Percentiles rank a stretch among this genome's conserved stretches.
Evolutionary conservation across 2,329 filamentous ascomycete genomes (phyloP).

Genomic region (Lecanosticta acicola): DNA sequence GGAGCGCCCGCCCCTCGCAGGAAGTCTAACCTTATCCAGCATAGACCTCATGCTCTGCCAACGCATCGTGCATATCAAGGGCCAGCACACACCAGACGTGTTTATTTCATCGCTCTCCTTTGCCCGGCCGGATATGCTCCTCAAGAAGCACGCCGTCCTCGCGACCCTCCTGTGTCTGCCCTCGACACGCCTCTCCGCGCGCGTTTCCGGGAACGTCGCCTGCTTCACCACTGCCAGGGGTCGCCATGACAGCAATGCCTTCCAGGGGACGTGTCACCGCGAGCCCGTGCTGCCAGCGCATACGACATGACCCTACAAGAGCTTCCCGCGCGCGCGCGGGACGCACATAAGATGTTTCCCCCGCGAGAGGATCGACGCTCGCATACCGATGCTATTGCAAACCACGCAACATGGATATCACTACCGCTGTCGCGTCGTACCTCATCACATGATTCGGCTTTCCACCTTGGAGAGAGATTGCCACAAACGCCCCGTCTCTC

Average conservation of each 20-base stretch:
- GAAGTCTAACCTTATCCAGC: too few species aligned
- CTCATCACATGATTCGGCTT: slow-evolving; percentile 5
- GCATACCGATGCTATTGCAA: slow-evolving; percentile 10
- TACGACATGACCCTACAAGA: not conserved
- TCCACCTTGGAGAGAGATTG: not conserved
- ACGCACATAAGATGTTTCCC: not conserved
- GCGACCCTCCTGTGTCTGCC: not conserved
- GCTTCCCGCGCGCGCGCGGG: too few species aligned
- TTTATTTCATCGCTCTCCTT: slow-evolving; percentile 2
- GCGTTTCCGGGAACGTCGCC: not conserved
- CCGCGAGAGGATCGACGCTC: not conserved
- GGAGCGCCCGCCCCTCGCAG: too few species aligned
- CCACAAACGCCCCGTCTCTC: slow-evolving; percentile 1
- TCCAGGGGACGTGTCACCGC: too few species aligned
- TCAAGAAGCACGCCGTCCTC: not conserved
- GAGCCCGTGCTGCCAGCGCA: not conserved
- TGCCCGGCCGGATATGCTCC: not conserved
- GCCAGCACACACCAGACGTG: slow-evolving; percentile 5
- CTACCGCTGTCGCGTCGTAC: slow-evolving; percentile 5
- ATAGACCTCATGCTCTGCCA: too few species aligned
- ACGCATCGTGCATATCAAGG: slow-evolving; percentile 8
- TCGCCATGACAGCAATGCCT: too few species aligned
- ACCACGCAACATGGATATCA: slow-evolving; percentile 2
- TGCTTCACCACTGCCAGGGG: too few species aligned
- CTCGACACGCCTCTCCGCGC: not conserved